Evolutionary conservation across 441 rosid genomes (phyloP), one percentile per base, ranked within the genome.

Genomic region (Syzygium syzygioides): DNA sequence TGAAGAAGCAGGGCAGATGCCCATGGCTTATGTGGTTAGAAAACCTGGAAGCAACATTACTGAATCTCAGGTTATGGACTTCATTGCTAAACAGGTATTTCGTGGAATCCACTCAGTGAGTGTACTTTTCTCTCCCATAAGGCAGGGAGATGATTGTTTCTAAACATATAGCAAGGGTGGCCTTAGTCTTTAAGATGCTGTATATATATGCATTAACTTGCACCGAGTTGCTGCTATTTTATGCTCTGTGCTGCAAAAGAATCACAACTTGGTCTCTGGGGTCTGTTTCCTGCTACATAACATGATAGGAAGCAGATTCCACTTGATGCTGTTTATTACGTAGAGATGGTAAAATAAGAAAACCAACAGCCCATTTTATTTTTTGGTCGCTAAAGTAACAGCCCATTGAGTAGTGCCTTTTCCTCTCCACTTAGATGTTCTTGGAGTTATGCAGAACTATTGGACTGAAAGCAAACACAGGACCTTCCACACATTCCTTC

Each of bases 1-100:
- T 90, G 98, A 95, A 94, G 98, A 94, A 88, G 97, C 97, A 68
- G 99, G 99, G 28, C 92, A 97, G 92, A 96, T 97, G 87, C 99
- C 99, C 56, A 96, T 96, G 98, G 99, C 97, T 37, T 96, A 91
- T 90, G 92, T 97, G 87, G 99, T 97, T 91, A 96, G 98, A 88
- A 96, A 93, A 92, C 95, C 96, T 20, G 97, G 96, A 89, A 93
- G 93, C 89, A 91, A 89, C 79, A 87, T 96, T 88, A 93, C 92
- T 9, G 98, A 92, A 55, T 94, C 94, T 62, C 92, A 96, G 90
- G 86, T 96, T 86, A 90, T 97, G 93, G 98, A 97, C 84, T 96
- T 91, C 71, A 88, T 96, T 17, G 95, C 97, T 34, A 94, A 92
- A 93, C 98, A 96, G 95, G 99, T 91, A 93, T 20, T 85, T 62